phyloP scores from a whole-genome alignment of 495 filamentous ascomycete genomes.

The Penicillium angulare region DNA sequence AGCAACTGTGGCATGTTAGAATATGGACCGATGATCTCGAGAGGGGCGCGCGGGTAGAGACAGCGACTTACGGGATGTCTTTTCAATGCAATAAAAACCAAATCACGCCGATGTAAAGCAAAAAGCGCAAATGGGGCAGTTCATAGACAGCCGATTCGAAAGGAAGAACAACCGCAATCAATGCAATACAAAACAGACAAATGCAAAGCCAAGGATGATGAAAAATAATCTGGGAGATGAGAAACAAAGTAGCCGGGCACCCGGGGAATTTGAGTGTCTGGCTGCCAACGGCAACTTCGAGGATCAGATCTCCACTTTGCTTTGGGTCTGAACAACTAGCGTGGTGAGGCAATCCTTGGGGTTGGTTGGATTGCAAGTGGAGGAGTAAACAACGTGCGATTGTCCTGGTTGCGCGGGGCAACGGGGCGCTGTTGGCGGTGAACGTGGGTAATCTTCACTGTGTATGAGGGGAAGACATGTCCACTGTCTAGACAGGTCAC shows the following conservation, averaged over 20 bases:
- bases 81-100: slow-evolving; percentile 11
- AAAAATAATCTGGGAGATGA: slow-evolving; percentile 12
- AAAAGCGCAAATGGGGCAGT: slow-evolving; percentile 7
- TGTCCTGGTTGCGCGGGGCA: slow-evolving; percentile 41
- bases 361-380: slow-evolving; percentile 25
- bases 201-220: slow-evolving; percentile 17
- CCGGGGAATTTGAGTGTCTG: slow-evolving; percentile 35
- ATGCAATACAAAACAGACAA: slow-evolving; percentile 14
- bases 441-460: slow-evolving; percentile 3
- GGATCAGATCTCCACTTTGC: slow-evolving; percentile 26
- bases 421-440: slow-evolving; percentile 28
- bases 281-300: slow-evolving; percentile 31
- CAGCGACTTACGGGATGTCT: slow-evolving; percentile 28
- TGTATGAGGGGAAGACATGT: not conserved
- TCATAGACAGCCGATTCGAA: not conserved
- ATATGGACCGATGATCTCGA: not conserved
- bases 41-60: slow-evolving; percentile 19
- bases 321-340: slow-evolving; percentile 18
- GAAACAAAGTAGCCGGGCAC: slow-evolving; percentile 27
- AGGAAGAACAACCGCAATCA: slow-evolving; percentile 3
- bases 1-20: slow-evolving; percentile 27
- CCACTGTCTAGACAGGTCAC: slow-evolving; percentile 5
- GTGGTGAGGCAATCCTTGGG: slow-evolving; percentile 25
- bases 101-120: slow-evolving; percentile 3
- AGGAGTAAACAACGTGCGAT: slow-evolving; percentile 41